Percentiles rank a stretch among this genome's conserved stretches.
phyloP scores from a whole-genome alignment of 352 stramenopile genomes.

The Phytophthora tentaculata region DNA sequence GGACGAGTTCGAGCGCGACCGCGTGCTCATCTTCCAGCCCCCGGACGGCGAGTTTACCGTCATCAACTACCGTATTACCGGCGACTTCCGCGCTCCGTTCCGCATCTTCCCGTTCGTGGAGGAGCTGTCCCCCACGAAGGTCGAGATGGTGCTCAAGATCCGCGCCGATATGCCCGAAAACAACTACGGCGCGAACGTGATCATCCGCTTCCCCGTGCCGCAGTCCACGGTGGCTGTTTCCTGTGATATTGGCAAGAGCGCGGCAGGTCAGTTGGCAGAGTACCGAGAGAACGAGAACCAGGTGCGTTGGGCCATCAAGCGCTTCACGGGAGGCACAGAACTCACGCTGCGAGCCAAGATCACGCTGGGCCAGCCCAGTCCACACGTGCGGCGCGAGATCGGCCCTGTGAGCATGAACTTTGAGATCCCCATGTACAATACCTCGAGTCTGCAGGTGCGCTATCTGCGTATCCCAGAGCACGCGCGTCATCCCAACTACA shows the following conservation, averaged over 20 bases:
- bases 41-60: conserved; percentile 86
- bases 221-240: conserved; percentile 84
- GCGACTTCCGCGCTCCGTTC: conserved; percentile 97
- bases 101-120: conserved; percentile 98
- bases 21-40: conserved; percentile 89
- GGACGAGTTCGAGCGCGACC: conserved; percentile 93
- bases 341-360: conserved; percentile 95
- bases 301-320: conserved; percentile 97
- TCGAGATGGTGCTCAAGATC: conserved; percentile 94
- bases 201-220: conserved; percentile 94
- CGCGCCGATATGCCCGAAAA: conserved; percentile 93
- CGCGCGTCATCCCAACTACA: conserved; percentile 95
- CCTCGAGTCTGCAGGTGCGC: conserved; percentile 97
- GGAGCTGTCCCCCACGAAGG: conserved; percentile 94
- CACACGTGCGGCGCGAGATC: conserved; percentile 93
- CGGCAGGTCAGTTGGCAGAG: conserved; percentile 90
- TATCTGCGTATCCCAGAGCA: conserved; percentile 98
- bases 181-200: conserved; percentile 97
- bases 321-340: conserved; percentile 95
- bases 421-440: conserved; percentile 99
- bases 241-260: conserved; percentile 82
- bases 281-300: conserved; percentile 96
- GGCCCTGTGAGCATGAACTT: conserved; percentile 98
- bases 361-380: conserved; percentile 78
- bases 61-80: conserved; percentile 98